phyloP scores from a whole-genome alignment of 352 stramenopile genomes.

The Globisporangium recalcitrans region DNA sequence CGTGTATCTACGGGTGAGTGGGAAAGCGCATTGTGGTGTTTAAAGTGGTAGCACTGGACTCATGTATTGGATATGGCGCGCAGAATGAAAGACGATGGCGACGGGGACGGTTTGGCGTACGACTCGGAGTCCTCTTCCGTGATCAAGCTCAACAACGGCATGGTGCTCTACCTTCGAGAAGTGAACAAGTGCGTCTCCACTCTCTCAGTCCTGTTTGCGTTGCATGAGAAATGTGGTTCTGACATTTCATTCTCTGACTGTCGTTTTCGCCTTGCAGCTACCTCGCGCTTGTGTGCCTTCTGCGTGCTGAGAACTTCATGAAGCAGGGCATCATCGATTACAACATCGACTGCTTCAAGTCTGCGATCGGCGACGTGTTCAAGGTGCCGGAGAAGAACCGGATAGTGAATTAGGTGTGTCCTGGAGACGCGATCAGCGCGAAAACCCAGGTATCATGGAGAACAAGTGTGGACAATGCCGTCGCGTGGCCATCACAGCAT shows the following conservation, averaged over 20 bases:
- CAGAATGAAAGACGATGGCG: slow-evolving; percentile 88
- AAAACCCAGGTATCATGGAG: neutral
- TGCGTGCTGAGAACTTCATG: slow-evolving; percentile 95
- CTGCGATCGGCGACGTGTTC: slow-evolving; percentile 88
- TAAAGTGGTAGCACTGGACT: no score
- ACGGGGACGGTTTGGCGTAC: slow-evolving; percentile 92
- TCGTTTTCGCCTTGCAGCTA: slow-evolving; percentile 49
- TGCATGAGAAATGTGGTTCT: neutral
- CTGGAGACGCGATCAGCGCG: neutral
- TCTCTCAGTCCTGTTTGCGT: neutral
- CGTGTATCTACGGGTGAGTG: slow-evolving; percentile 94
- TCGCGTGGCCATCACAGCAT: neutral
- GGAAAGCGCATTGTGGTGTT: slow-evolving; percentile 17
- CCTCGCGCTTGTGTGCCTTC: slow-evolving; percentile 97
- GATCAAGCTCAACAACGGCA: slow-evolving; percentile 97
- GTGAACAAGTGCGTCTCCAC: slow-evolving; percentile 80
- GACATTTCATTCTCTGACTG: neutral
- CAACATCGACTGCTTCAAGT: slow-evolving; percentile 98
- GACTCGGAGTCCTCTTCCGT: slow-evolving; percentile 95
- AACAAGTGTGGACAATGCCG: neutral
- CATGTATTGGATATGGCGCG: neutral
- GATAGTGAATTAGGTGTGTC: slow-evolving; percentile 28
- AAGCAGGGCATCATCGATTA: slow-evolving; percentile 99
- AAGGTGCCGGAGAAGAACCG: slow-evolving; percentile 56
- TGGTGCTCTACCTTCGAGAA: slow-evolving; percentile 93